Percentiles rank a stretch among this genome's conserved stretches.
Evolutionary conservation across 176 grass and related monocot genomes (phyloP).

Genomic region (Microstegium vimineum): DNA sequence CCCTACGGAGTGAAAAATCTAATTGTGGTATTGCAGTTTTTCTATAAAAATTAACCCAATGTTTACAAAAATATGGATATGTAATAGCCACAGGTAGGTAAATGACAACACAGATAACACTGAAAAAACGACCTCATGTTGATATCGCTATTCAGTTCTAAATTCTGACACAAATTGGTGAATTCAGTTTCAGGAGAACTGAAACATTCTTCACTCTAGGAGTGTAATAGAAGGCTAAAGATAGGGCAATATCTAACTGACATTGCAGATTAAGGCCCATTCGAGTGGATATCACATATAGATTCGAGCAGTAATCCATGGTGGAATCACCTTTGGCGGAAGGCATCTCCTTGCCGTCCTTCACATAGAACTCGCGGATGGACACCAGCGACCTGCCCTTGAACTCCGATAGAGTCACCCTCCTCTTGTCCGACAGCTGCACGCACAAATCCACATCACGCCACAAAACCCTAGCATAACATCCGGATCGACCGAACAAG

Average conservation of each 20-base stretch:
- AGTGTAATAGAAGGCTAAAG: background rate
- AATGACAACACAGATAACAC: no score
- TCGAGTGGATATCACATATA: background rate
- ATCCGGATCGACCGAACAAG: background rate
- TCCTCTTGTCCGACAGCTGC: conserved; percentile 78
- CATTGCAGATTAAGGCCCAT: conserved; percentile 13
- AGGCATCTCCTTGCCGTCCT: conserved; percentile 88
- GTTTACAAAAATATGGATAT: no score
- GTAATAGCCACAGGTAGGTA: no score
- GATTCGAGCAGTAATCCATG: background rate
- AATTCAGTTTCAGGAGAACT: background rate
- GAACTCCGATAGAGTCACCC: conserved; percentile 77
- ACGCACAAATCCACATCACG: conserved; percentile 19
- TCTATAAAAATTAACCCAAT: no score
- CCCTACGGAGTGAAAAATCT: no score
- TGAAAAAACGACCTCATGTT: no score
- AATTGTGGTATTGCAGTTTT: no score
- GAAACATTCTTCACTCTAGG: background rate
- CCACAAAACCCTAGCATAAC: conserved; percentile 34
- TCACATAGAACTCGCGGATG: conserved; percentile 73
- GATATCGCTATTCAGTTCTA: no score
- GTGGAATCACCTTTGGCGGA: conserved; percentile 55
- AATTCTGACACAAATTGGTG: background rate
- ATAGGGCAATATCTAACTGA: background rate
- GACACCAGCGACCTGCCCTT: conserved; percentile 71